Percentiles rank a stretch among this genome's conserved stretches.
phyloP scores from a whole-genome alignment of 148 eudicot species.

The Vaccinium myrtillus region DNA sequence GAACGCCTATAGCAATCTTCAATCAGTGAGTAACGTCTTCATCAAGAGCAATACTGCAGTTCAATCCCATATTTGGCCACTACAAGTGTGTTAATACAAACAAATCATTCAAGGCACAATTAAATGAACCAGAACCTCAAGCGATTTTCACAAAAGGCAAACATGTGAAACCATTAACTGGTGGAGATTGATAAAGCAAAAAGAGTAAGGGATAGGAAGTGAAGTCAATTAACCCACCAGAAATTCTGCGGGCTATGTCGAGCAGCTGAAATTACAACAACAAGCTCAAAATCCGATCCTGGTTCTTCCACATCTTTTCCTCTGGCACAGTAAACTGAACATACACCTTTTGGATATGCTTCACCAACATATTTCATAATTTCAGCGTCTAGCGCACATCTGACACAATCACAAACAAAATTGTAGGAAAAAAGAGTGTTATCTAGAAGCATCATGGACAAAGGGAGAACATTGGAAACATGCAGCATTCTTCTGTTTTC shows the following conservation, averaged over 20 bases:
- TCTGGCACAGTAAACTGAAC: conserved; percentile 69
- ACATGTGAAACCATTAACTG: not conserved
- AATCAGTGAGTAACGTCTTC: not conserved
- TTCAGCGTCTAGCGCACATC: conserved; percentile 90
- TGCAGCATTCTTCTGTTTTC: not conserved
- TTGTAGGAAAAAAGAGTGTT: not conserved
- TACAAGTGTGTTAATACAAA: not conserved
- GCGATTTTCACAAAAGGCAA: conserved; percentile 5
- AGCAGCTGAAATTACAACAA: conserved; percentile 88
- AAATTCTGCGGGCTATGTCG: conserved; percentile 93
- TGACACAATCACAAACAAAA: conserved; percentile 29
- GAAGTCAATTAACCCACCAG: conserved; percentile 46
- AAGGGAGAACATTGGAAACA: conserved; percentile 4
- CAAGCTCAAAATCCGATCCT: conserved; percentile 85
- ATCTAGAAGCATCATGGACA: not conserved
- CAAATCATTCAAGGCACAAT: conserved; percentile 1
- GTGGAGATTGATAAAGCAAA: not conserved
- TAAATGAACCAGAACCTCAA: conserved; percentile 8
- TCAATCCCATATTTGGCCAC: not conserved
- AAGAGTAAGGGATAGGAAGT: not conserved
- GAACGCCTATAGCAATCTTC: not conserved
- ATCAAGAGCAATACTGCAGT: not conserved
- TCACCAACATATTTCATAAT: conserved; percentile 73
- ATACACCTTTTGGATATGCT: conserved; percentile 89
- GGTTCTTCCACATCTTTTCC: conserved; percentile 94